These are phyloP conservation scores for Elaeagnus macrophylla DNA, from an alignment of 306 rosid genomes.

Conservation along the genomic window DNA sequence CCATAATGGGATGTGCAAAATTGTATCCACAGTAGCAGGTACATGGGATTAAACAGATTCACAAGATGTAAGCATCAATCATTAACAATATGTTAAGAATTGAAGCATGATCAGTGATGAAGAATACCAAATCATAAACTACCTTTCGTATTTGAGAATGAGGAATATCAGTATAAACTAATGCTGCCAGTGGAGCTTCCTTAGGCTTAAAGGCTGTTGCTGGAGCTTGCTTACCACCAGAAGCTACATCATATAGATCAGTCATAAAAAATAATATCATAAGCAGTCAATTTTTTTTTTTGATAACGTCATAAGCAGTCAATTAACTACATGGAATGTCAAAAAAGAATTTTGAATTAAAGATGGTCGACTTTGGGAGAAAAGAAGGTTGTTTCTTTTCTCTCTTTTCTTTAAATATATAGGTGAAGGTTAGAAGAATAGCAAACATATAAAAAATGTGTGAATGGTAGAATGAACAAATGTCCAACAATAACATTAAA, in stretches of 20 bases:
- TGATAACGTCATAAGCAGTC: constrained; percentile 16
- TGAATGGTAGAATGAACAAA: constrained; percentile 5
- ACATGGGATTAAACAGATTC: too few species aligned
- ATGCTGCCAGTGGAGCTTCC: constrained; percentile 43
- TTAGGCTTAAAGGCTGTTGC: constrained; percentile 57
- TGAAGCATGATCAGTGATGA: constrained; percentile 6
- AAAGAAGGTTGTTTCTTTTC: too few species aligned
- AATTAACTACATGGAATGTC: constrained; percentile 8
- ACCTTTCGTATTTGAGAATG: constrained; percentile 95
- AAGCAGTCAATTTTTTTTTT: too few species aligned
- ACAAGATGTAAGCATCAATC: constrained; percentile 2
- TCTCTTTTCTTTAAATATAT: too few species aligned
- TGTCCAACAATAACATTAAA: constrained; percentile 9
- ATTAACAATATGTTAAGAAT: constrained; percentile 1
- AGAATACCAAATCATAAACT: constrained; percentile 1
- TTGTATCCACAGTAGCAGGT: too few species aligned
- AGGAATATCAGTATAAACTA: constrained; percentile 77
- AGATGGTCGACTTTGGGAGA: neutral
- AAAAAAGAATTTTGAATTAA: neutral
- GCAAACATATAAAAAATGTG: neutral
- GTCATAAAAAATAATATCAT: neutral
- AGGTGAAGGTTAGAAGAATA: too few species aligned
- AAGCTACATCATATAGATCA: constrained; percentile 44
- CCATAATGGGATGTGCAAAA: too few species aligned
- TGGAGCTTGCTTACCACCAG: constrained; percentile 58